Evolutionary conservation across 2,329 filamentous ascomycete species (phyloP).

Genomic region (Aschersonia sp.): DNA sequence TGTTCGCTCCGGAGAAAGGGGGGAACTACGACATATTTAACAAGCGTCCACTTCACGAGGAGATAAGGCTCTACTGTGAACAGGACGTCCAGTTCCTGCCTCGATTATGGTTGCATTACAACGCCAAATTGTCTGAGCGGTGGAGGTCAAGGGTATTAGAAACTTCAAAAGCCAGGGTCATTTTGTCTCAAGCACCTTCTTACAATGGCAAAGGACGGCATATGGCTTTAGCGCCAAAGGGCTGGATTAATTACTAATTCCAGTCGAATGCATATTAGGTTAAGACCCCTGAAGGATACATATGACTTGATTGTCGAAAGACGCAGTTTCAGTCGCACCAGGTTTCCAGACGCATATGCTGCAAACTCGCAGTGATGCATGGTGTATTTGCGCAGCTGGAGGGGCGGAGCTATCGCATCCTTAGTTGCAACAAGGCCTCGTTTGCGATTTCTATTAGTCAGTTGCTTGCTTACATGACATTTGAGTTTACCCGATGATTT

Average conservation of each 20-base stretch:
- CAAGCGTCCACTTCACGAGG: slow-evolving; percentile 23
- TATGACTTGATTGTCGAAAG: neutral
- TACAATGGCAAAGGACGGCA: slow-evolving; percentile 14
- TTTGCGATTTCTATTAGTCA: neutral
- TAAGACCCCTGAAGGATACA: neutral
- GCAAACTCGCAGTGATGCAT: neutral
- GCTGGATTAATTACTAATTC: neutral
- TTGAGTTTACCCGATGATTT: neutral
- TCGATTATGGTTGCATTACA: slow-evolving; percentile 14
- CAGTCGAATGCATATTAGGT: neutral
- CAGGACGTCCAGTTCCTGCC: slow-evolving; percentile 29
- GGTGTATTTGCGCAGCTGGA: neutral
- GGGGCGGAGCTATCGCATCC: neutral
- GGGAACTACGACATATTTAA: slow-evolving; percentile 33
- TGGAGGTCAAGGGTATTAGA: slow-evolving; percentile 11
- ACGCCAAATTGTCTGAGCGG: slow-evolving; percentile 6
- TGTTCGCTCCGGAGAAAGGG: slow-evolving; percentile 26
- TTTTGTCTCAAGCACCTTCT: slow-evolving; percentile 11
- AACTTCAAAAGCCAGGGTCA: slow-evolving; percentile 13
- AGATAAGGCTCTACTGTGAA: slow-evolving; percentile 28
- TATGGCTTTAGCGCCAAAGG: slow-evolving; percentile 13
- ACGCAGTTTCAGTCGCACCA: neutral
- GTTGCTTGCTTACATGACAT: neutral
- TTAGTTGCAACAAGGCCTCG: neutral
- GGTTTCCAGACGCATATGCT: neutral